phyloP scores from a whole-genome alignment of 164 flowering plant species.

The Hamamelis virginiana region DNA sequence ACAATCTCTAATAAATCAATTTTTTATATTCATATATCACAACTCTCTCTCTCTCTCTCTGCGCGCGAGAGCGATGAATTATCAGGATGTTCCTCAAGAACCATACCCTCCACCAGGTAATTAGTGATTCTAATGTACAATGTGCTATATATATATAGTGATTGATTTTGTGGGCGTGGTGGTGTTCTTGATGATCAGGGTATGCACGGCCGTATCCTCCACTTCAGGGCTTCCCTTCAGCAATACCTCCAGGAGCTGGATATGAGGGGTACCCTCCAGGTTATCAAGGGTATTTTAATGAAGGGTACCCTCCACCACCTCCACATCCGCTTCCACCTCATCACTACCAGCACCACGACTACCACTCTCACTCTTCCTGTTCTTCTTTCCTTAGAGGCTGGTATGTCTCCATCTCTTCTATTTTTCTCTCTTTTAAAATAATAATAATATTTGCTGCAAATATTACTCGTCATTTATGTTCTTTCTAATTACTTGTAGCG shows the following conservation, averaged over 20 bases:
- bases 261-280: slow-evolving; percentile 23
- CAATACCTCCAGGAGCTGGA: slow-evolving; percentile 19
- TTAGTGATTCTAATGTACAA: too few relatives aligned
- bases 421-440: too few relatives aligned
- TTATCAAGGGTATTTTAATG: slow-evolving; percentile 40
- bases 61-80: background rate
- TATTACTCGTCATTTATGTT: too few relatives aligned
- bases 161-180: too few relatives aligned
- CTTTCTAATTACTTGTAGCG: too few relatives aligned
- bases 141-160: too few relatives aligned
- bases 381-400: slow-evolving; percentile 32
- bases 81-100: background rate
- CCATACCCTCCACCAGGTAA: slow-evolving; percentile 1
- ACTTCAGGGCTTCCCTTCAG: slow-evolving; percentile 17
- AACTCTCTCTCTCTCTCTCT: too few relatives aligned
- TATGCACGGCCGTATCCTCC: slow-evolving; percentile 18
- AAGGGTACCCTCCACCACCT: slow-evolving; percentile 32
- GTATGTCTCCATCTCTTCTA: slow-evolving; percentile 18
- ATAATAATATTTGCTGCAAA: too few relatives aligned
- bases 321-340: slow-evolving; percentile 23
- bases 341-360: slow-evolving; percentile 11
- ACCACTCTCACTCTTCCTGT: slow-evolving; percentile 23
- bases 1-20: too few relatives aligned
- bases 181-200: too few relatives aligned
- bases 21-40: too few relatives aligned